Evolutionary conservation across 495 filamentous ascomycete genomes (phyloP).

Genomic region (Letharia columbiana): DNA sequence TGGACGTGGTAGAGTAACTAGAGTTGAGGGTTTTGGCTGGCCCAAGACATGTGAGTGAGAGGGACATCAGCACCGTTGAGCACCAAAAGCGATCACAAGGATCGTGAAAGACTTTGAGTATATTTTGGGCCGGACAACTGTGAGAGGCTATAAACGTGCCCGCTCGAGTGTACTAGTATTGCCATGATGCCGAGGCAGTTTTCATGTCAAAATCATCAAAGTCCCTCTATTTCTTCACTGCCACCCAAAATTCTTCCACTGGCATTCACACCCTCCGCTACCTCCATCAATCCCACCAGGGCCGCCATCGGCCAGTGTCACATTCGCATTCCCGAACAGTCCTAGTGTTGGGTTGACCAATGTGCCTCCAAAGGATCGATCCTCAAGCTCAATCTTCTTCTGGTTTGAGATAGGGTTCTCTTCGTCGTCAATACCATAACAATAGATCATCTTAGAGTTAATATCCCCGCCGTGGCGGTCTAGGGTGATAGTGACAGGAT

Average conservation of each 20-base stretch:
- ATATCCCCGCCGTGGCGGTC: slow-evolving; percentile 70
- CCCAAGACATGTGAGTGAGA: no score
- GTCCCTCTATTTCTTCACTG: background rate
- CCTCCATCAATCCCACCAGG: slow-evolving; percentile 61
- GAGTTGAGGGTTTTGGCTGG: no score
- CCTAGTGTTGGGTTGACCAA: slow-evolving; percentile 51
- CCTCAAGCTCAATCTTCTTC: slow-evolving; percentile 48
- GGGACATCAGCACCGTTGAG: no score
- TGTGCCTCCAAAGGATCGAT: slow-evolving; percentile 50
- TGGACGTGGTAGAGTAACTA: no score
- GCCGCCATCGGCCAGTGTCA: slow-evolving; percentile 25
- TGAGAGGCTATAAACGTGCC: background rate
- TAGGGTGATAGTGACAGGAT: slow-evolving; percentile 69
- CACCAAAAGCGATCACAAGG: no score
- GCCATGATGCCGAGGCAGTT: background rate
- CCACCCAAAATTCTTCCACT: slow-evolving; percentile 56
- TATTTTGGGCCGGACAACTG: no score
- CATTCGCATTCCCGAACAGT: slow-evolving; percentile 33
- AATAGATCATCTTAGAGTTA: slow-evolving; percentile 59
- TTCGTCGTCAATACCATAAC: slow-evolving; percentile 52
- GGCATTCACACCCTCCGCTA: slow-evolving; percentile 63
- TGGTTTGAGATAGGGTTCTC: slow-evolving; percentile 43
- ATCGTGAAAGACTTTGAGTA: background rate
- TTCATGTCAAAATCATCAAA: background rate
- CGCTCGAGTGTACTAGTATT: background rate